Conservation (phyloP, 2,329 filamentous ascomycete genomes). For the Aspergillus candidus region DNA sequence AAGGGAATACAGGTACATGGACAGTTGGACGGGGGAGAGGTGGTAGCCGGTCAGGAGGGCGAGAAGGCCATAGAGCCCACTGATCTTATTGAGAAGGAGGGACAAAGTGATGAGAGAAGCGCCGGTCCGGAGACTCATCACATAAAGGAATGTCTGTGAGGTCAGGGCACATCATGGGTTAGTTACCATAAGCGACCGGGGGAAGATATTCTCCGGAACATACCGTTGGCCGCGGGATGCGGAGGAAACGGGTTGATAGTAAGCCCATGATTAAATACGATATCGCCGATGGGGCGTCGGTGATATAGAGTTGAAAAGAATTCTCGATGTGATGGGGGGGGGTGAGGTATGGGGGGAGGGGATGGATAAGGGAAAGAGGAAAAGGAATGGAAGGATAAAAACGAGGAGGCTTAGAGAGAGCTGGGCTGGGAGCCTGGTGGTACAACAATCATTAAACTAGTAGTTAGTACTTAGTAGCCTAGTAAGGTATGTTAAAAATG, state of each 20-base stretch:
- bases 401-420: conserved; percentile 4
- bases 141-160: conserved; percentile 70
- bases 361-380: conserved; percentile 3
- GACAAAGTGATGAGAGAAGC: conserved; percentile 77
- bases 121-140: conserved; percentile 80
- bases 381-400: conserved; percentile 12
- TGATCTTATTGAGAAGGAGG: conserved; percentile 85
- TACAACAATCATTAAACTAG: neutral
- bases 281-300: conserved; percentile 11
- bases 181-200: conserved; percentile 10
- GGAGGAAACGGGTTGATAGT: conserved; percentile 37
- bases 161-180: conserved; percentile 7
- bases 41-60: conserved; percentile 81
- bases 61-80: conserved; percentile 82
- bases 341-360: conserved; percentile 5
- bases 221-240: conserved; percentile 47
- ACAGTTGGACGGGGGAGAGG: conserved; percentile 75
- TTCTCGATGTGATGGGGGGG: neutral
- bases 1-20: conserved; percentile 87
- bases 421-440: conserved; percentile 11
- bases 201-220: conserved; percentile 8
- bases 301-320: conserved; percentile 9
- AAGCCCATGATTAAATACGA: conserved; percentile 30
- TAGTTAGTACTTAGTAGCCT: no score
- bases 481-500: neutral